Base-by-base conservation (phyloP, 2,329 filamentous ascomycete species). In the Pseudodiploospora longispora region DNA sequence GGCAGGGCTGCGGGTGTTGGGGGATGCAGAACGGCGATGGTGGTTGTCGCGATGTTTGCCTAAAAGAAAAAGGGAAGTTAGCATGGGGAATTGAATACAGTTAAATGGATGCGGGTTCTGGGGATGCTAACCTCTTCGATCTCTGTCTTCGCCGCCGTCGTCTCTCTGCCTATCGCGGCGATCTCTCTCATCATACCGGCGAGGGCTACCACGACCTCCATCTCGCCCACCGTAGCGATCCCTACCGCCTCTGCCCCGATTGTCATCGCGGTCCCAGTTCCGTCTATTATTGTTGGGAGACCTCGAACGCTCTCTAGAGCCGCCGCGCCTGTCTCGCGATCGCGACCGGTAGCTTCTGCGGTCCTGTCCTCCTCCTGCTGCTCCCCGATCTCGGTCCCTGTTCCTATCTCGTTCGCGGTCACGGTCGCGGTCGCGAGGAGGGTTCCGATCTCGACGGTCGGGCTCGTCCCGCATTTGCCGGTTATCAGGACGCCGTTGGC, bases 401-500 rank as follows among this genome's bases (percentile, higher is more conserved):
- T 57, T 58, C 45, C 56, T 43, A 36, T 59, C 58, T 34, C 62
- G 54, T 40, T 61, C 58, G 35, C 56, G 52, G 39, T 60, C 58
- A 4, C 56, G 51, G n/a, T 60, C 54, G 41, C 49, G 44, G 34
- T 54, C 53, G 35, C 59, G 54, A 3, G 44, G 35, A 30, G 44
- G 50, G 41, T 56, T 52, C 29, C 64, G 61, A 42, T 61, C 60
- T 42, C 62, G 63, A 12, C 67, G 64, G 43, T 71, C 68, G 8
- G 69, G 64, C 36, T 75, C 71, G 49, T 84, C 80, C 76, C 78
- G 79, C 72, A 78, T 79, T 42, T 76, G 69, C 41, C 73, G 74
- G 60, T 74, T 78, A 52, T 83, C 79, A 27, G 60, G 59, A 38
- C 64, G 60, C 41, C 61, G 58, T 28, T 51, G 49, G 38, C 63